Percentiles rank a stretch among this genome's conserved stretches.
Conservation (phyloP, 768 basidiomycete genomes). For the Holtermanniella nyarrowii region DNA sequence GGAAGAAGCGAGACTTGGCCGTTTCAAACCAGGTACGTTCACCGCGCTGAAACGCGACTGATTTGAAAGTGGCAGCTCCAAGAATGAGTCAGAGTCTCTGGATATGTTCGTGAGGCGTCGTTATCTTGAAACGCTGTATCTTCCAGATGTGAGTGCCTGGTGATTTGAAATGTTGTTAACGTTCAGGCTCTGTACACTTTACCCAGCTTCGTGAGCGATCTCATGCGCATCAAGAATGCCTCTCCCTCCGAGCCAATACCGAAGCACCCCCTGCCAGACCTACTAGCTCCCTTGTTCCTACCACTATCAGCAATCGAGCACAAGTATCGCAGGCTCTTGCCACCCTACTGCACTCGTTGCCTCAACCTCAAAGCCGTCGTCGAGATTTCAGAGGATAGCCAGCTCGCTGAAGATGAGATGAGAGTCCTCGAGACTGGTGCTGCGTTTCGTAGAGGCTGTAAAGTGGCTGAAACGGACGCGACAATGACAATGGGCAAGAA, state of each 20-base stretch:
- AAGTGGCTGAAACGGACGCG: constrained; percentile 11
- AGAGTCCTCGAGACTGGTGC: constrained; percentile 5
- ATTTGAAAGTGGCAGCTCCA: background rate
- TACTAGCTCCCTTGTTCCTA: constrained; percentile 8
- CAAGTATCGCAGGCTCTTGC: constrained; percentile 15
- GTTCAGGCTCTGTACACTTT: constrained; percentile 15
- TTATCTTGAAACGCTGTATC: constrained; percentile 20
- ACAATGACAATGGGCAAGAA: constrained; percentile 9
- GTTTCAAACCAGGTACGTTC: background rate
- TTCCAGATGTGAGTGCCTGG: constrained; percentile 21
- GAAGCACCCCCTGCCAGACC: background rate
- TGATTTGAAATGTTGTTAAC: no score
- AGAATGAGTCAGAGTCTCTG: background rate
- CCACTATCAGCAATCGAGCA: constrained; percentile 20
- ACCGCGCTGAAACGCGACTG: background rate
- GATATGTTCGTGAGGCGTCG: constrained; percentile 4
- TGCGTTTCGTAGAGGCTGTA: constrained; percentile 12
- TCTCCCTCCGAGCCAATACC: no score
- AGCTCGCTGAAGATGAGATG: background rate
- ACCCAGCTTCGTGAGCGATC: constrained; percentile 10
- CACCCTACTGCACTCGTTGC: constrained; percentile 6
- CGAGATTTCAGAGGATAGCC: constrained; percentile 1
- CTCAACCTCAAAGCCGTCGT: background rate
- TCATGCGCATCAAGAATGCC: background rate
- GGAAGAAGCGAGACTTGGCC: background rate